Percentiles rank a stretch among this genome's conserved stretches.
These are phyloP conservation scores for Fusarium transvaalense DNA, from an alignment of 2,329 filamentous ascomycete genomes.

Conservation along the genomic window DNA sequence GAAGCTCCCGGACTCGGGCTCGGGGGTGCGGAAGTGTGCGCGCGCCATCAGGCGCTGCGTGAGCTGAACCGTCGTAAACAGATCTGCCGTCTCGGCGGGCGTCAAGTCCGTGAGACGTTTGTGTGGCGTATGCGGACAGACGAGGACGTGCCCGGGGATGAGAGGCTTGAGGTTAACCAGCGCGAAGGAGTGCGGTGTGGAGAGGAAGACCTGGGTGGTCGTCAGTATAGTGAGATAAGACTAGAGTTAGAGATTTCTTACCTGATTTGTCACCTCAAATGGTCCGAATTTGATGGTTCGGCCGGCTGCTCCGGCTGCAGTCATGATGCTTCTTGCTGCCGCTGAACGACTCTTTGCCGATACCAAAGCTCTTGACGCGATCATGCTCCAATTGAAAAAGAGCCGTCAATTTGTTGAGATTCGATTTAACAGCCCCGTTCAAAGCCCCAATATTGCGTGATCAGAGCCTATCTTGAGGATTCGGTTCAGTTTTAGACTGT, in stretches of 20 bases:
- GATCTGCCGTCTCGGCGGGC: conserved; percentile 77
- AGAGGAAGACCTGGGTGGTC: conserved; percentile 82
- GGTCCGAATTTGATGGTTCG: conserved; percentile 75
- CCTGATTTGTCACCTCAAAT: conserved; percentile 81
- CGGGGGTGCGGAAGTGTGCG: conserved; percentile 67
- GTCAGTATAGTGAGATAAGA: conserved; percentile 20
- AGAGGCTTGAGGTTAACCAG: conserved; percentile 97
- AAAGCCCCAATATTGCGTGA: background rate
- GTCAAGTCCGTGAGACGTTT: conserved; percentile 82
- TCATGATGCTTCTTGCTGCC: conserved; percentile 48
- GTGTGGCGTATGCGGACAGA: conserved; percentile 79
- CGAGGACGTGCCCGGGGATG: conserved; percentile 90
- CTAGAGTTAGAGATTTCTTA: conserved; percentile 52
- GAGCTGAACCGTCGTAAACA: conserved; percentile 88
- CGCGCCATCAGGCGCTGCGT: conserved; percentile 80
- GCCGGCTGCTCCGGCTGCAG: conserved; percentile 45
- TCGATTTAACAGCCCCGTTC: background rate
- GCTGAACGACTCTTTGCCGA: conserved; percentile 20
- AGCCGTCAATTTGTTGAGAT: background rate
- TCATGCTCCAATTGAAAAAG: conserved; percentile 38
- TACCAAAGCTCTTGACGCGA: conserved; percentile 30
- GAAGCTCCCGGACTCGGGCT: conserved; percentile 75
- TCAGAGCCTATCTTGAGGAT: background rate
- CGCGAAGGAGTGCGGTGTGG: conserved; percentile 82
- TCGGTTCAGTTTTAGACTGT: background rate